Percentiles rank a stretch among this genome's conserved stretches.
Conservation (phyloP, 2,329 filamentous ascomycete species). For the Talaromyces sp. region DNA sequence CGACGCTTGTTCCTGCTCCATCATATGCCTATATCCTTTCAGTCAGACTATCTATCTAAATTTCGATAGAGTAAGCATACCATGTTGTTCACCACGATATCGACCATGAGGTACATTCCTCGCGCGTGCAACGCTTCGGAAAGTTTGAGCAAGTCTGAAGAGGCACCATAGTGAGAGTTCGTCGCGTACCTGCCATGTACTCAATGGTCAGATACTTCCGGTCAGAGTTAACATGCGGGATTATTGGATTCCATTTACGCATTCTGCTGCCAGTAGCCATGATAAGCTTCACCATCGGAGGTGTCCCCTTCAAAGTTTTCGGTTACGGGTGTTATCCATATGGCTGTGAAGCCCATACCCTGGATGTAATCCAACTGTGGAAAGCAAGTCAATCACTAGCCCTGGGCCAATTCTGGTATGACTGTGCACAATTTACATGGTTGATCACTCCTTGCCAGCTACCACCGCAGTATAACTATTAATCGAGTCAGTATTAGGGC, state of each 20-base stretch:
- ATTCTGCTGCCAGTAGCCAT: constrained; percentile 54
- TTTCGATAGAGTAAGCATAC: constrained; percentile 24
- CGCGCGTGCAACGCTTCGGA: constrained; percentile 56
- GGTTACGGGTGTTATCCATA: constrained; percentile 51
- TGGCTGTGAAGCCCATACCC: constrained; percentile 49
- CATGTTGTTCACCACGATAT: constrained; percentile 60
- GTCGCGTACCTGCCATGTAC: constrained; percentile 44
- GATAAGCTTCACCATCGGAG: constrained; percentile 45
- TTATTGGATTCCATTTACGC: constrained; percentile 29
- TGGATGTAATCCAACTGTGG: constrained; percentile 51
- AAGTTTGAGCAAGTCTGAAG: constrained; percentile 58
- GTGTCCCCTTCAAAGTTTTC: constrained; percentile 38
- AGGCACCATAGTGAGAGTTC: constrained; percentile 60
- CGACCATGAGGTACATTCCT: constrained; percentile 62
- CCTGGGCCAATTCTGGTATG: background rate
- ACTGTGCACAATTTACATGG: constrained; percentile 24
- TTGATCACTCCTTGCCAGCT: constrained; percentile 48
- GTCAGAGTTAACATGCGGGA: background rate
- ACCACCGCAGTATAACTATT: constrained; percentile 46
- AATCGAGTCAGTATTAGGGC: background rate
- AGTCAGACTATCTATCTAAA: background rate
- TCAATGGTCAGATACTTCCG: background rate
- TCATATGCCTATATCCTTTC: constrained; percentile 40
- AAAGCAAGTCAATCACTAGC: background rate
- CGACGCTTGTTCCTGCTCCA: constrained; percentile 48